Conservation (phyloP, 306 rosid species). For the Alnus glutinosa region DNA sequence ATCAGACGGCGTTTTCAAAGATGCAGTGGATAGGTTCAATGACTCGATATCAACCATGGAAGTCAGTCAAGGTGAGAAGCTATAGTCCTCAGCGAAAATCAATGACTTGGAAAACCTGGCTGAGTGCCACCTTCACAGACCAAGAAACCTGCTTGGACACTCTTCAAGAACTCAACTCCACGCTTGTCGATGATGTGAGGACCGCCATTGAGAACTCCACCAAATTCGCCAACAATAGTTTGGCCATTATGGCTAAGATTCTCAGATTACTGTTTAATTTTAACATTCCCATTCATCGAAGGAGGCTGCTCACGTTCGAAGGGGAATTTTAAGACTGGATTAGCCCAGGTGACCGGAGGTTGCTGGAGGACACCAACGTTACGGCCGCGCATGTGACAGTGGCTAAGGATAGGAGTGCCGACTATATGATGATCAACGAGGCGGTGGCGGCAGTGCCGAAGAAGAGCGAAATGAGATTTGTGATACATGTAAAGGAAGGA, state of each 20-base stretch:
- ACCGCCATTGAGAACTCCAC: slow-evolving; percentile 58
- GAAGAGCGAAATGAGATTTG: slow-evolving; percentile 55
- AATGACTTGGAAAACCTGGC: slow-evolving; percentile 60
- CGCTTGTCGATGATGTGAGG: slow-evolving; percentile 22
- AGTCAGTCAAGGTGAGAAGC: slow-evolving; percentile 19
- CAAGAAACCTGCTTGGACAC: slow-evolving; percentile 85
- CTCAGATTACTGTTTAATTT: slow-evolving; percentile 39
- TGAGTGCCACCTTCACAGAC: slow-evolving; percentile 70
- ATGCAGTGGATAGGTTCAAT: slow-evolving; percentile 61
- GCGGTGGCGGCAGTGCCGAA: slow-evolving; percentile 57
- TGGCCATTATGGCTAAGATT: slow-evolving; percentile 73
- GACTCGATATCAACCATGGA: slow-evolving; percentile 55
- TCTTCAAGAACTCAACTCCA: slow-evolving; percentile 57
- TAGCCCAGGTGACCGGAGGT: slow-evolving; percentile 61
- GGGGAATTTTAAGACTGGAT: slow-evolving; percentile 68
- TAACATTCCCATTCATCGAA: slow-evolving; percentile 55
- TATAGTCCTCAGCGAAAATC: slow-evolving; percentile 38
- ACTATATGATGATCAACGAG: slow-evolving; percentile 42
- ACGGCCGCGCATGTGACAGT: slow-evolving; percentile 46
- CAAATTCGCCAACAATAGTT: slow-evolving; percentile 74
- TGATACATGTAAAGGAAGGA: slow-evolving; percentile 76
- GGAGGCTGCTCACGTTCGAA: slow-evolving; percentile 49
- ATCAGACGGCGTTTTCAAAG: slow-evolving; percentile 33
- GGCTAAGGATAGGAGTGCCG: slow-evolving; percentile 72
- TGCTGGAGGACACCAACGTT: slow-evolving; percentile 34